Evolutionary conservation across 2,329 filamentous ascomycete genomes (phyloP), one percentile per base, ranked within the genome.

Genomic region (Arthrobotrys iridis): DNA sequence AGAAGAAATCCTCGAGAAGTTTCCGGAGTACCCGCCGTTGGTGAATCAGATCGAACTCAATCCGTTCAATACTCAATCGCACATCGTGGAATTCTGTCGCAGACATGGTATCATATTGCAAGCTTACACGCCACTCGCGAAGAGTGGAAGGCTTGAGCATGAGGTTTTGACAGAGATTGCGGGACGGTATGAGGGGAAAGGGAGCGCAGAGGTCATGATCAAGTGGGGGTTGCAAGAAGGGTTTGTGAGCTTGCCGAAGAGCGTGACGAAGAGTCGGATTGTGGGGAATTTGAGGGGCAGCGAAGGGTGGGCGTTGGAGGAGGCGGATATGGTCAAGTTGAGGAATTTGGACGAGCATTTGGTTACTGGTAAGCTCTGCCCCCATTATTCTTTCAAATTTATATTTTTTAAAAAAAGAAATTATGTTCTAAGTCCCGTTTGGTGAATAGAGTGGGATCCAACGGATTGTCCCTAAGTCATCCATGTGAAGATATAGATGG

Each of bases 21-120:
- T 87, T 8, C 89, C 90, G 0, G 84, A 85, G 0, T 85, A 91
- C 48, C 81, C 84, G 7, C 91, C 92, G 0, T 87, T 88, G 0
- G 87, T 94, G 58, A 94, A 94, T 79, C 92, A 95, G 83, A 90
- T 93, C 79, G 90, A 94, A 81, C 86, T 93, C 1, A 91, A 94
- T 76, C 91, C 91, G 0, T 95, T 94, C 86, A 92, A 93, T 81
- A 93, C 90, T 1, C 87, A 90, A 60, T 85, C 84, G 0, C 85
- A 86, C 37, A 93, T 95, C 77, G 86, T 78, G 0, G 84, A 86
- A 10, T 89, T 88, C 78, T 92, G 92, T 79, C 85, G 87, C 67
- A 83, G 87, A 74, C 84, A 93, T 77, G 83, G 84, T 37, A 93
- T 95, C 68, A 83, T 89, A 0, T 85, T 95, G 1, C 88, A 95